Base-by-base conservation (phyloP, 768 basidiomycete genomes). In the Serendipita sp. region DNA sequence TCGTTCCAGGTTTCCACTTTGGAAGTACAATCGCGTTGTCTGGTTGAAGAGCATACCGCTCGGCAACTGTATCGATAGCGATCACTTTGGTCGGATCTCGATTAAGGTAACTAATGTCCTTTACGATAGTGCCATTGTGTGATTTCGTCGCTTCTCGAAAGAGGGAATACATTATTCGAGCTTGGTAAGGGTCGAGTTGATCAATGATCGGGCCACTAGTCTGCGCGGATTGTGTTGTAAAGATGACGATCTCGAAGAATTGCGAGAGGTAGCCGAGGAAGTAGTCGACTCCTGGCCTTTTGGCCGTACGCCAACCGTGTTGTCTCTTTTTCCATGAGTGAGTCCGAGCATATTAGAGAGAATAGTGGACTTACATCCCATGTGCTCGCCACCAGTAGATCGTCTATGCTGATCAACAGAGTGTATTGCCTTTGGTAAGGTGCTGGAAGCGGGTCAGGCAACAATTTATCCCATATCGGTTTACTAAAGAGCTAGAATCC, bases 231-330 rank as follows among this genome's bases (percentile, higher is more conserved):
- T 95, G 91, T 16, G 85, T 81, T 8, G 94, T 98, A 77, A 98
- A 99, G 64, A 99, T 79, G 38, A 98, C 95, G 65, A 98, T 83
- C 78, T 99, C 96, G 73, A 92, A 99, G 77, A 98, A 99, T 71
- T 97, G 95, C 0, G 92, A 91, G 56, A 99, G 83, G 73, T 99
- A 99, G 32, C 84, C 94, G 38, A 99, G 79, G 82, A 99, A 99
- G 76, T 99, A 98, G 72, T 99, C 96, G 15, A 93, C 89, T 3
- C 96, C 96, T 0, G 96, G 95, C 38, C 96, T 85, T 76, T 98
- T 99, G 3, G 94, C 95, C 2, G 95, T 97, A 68, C 91, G 80
- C 95, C 96, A 99, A 63, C 96, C 96, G 70, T 90, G 80, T 76
- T 90, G 83, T 64, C 94, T 84, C 92, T 96, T 66, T 38, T 38